Evolutionary conservation across 768 basidiomycete species (phyloP).

Genomic region (Lentinula lateritia): DNA sequence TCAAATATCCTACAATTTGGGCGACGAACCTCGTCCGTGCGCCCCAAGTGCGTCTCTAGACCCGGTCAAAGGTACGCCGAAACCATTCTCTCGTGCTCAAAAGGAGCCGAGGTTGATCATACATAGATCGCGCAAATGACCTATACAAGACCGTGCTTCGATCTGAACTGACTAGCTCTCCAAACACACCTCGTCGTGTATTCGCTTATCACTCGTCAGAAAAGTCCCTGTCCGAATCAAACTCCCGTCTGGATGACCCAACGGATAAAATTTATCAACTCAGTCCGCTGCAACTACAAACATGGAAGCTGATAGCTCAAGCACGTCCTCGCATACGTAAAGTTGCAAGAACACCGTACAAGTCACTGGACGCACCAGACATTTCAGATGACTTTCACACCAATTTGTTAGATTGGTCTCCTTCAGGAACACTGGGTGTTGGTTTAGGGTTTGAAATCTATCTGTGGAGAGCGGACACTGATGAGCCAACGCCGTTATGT

Average conservation of each 20-base stretch:
- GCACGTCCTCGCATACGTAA: slow-evolving; percentile 53
- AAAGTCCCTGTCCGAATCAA: slow-evolving; percentile 26
- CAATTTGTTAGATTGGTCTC: slow-evolving; percentile 74
- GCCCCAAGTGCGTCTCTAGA: neutral
- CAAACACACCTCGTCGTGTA: slow-evolving; percentile 24
- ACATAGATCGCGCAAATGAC: slow-evolving; percentile 46
- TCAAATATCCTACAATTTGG: slow-evolving; percentile 56
- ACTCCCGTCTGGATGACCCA: slow-evolving; percentile 49
- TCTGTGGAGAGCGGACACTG: slow-evolving; percentile 69
- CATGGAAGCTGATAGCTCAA: slow-evolving; percentile 53
- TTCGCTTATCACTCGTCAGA: slow-evolving; percentile 40
- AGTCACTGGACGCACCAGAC: slow-evolving; percentile 73
- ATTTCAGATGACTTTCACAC: slow-evolving; percentile 80
- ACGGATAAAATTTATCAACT: slow-evolving; percentile 62
- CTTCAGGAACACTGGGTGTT: slow-evolving; percentile 63
- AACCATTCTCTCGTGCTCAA: neutral
- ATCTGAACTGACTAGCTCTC: slow-evolving; percentile 33
- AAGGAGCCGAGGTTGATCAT: slow-evolving; percentile 4
- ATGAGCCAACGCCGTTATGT: slow-evolving; percentile 62
- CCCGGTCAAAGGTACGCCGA: neutral
- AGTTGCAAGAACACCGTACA: slow-evolving; percentile 68
- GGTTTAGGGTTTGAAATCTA: slow-evolving; percentile 66
- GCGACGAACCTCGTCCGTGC: slow-evolving; percentile 42
- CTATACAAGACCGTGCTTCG: slow-evolving; percentile 46
- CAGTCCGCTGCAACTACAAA: slow-evolving; percentile 59